Evolutionary conservation across 108 stramenopile genomes (phyloP), one percentile per base, ranked within the genome.

Genomic region (Skeletonema costatum): DNA sequence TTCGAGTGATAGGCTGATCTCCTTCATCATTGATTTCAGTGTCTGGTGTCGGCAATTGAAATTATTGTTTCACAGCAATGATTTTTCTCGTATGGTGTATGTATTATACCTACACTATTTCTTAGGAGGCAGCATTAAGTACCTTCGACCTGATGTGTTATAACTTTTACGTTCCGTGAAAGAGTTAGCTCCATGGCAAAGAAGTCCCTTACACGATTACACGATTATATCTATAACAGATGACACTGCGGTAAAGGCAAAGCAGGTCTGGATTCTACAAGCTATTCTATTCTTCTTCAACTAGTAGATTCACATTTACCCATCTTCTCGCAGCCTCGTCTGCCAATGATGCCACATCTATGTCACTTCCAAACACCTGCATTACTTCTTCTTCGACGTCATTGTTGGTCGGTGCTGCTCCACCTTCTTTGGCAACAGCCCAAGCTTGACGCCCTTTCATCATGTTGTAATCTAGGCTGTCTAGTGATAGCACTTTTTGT

Each of bases 271-370:
- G 25, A 25, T 25, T 25, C 25, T 25, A 0, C 25, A 3, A 3
- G 11, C 44, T 11, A 12, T 3, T 46, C 44, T 14, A 6, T 36
- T 11, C 44, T 46, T 46, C 7, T 12, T 46, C 44, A 46, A 12
- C 44, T 11, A 80, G 70, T 30, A 80, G 56, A 58, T 75, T 64
- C 14, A 70, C 70, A 32, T 72, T 72, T 7, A 82, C 39, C 81
- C 81, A 82, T 30, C 81, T 74, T 14, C 59, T 12, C 0, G 68
- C 42, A 32, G 81, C 81, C 53, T 82, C 75, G 32, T 82, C 75
- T 29, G 81, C 81, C 30, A 82, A 41, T 12, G 70, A 42, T 13
- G 58, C 58, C 10, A 68, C 70, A 38, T 72, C 59, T 25, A 61
- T 36, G 32, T 82, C 70, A 31, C 70, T 76, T 1, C 81, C 75